A percentile compares a stretch with the other conserved stretches of the same genome.
These are phyloP conservation scores for Vaccinium vitisidaea DNA, from an alignment of 148 eudicot genomes.

Conservation along the genomic window DNA sequence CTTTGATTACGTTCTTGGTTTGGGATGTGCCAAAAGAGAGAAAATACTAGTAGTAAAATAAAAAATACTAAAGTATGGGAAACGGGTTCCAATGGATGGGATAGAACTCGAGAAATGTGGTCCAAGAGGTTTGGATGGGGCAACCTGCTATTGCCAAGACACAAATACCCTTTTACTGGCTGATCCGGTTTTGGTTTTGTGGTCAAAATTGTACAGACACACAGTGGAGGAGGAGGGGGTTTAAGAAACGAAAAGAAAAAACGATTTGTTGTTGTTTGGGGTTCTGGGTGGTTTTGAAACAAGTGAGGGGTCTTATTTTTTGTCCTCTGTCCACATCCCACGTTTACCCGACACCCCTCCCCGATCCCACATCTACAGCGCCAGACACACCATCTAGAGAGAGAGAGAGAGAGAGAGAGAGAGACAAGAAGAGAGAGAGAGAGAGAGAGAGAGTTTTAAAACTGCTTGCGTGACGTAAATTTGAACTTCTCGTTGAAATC, in stretches of 20 bases:
- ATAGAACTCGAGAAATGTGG: background rate
- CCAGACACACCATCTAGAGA: conserved; percentile 10
- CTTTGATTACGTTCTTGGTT: too few relatives aligned
- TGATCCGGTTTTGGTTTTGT: conserved; percentile 9
- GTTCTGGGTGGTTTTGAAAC: conserved; percentile 15
- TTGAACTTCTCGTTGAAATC: conserved; percentile 8
- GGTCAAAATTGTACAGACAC: conserved; percentile 13
- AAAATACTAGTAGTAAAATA: background rate
- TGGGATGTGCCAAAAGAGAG: background rate
- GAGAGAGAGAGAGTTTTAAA: background rate
- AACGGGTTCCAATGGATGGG: background rate
- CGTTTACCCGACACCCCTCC: background rate
- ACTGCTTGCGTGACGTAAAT: conserved; percentile 11
- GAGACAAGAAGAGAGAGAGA: conserved; percentile 14
- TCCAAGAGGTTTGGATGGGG: background rate
- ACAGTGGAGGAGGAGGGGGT: background rate
- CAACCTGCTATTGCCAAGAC: conserved; percentile 13
- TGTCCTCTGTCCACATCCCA: conserved; percentile 15
- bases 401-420: conserved; percentile 21
- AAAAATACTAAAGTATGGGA: background rate
- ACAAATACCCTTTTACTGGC: background rate
- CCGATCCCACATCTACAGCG: background rate
- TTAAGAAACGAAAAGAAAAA: background rate
- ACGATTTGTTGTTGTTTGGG: conserved; percentile 20
- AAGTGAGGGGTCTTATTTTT: conserved; percentile 19